These are phyloP conservation scores for Limonomyces culmigenus DNA, from an alignment of 1,284 basidiomycete genomes.

Conservation along the genomic window DNA sequence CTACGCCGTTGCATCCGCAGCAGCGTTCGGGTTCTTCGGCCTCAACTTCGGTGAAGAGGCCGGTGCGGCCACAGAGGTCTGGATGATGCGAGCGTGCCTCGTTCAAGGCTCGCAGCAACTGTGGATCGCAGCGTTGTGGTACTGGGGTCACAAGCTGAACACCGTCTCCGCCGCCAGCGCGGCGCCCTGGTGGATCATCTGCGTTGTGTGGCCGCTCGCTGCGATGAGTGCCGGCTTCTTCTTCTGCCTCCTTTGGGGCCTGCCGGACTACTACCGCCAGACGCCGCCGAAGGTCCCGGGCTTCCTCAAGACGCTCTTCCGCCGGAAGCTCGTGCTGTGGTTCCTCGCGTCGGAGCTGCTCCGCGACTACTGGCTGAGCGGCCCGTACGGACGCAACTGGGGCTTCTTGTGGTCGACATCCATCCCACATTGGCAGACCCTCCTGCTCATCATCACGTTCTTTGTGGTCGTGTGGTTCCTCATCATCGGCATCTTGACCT, in stretches of 20 bases:
- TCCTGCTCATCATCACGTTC: conserved; percentile 67
- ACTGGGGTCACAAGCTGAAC: conserved; percentile 77
- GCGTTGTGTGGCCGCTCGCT: conserved; percentile 72
- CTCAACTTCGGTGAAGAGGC: conserved; percentile 94
- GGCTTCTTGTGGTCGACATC: conserved; percentile 78
- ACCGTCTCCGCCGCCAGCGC: conserved; percentile 23
- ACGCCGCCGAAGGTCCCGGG: conserved; percentile 86
- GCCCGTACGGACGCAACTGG: conserved; percentile 86
- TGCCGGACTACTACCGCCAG: conserved; percentile 72
- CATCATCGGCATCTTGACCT: conserved; percentile 59
- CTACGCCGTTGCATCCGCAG: conserved; percentile 80
- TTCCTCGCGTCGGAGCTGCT: conserved; percentile 81
- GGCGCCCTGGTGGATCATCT: conserved; percentile 71
- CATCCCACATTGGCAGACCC: conserved; percentile 69
- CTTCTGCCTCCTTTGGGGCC: conserved; percentile 69
- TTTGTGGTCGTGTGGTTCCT: conserved; percentile 76
- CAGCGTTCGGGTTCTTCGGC: conserved; percentile 84
- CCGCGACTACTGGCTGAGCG: conserved; percentile 86
- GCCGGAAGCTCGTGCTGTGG: conserved; percentile 83
- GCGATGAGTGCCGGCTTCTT: conserved; percentile 60
- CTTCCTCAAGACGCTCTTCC: conserved; percentile 76
- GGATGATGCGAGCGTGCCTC: conserved; percentile 77
- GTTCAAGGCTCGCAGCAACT: conserved; percentile 89
- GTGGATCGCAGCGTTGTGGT: conserved; percentile 89
- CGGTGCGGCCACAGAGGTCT: conserved; percentile 81